Conservation (phyloP, 1,284 basidiomycete species). For the Veloporphyrellus conicus region DNA sequence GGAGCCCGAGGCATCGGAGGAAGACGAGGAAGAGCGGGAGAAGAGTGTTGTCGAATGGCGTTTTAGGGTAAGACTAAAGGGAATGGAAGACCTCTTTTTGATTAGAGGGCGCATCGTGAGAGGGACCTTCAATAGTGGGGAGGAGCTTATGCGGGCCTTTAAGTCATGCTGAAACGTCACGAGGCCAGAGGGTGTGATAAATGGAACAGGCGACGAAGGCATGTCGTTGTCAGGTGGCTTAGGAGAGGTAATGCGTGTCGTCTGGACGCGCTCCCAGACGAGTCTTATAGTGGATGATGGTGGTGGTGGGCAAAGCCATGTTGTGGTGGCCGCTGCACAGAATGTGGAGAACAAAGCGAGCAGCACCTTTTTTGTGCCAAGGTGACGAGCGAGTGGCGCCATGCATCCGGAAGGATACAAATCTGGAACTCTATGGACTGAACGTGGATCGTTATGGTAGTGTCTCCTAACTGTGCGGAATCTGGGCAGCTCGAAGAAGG, state of each 20-base stretch:
- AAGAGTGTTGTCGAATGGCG: conserved; percentile 28
- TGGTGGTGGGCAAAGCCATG: conserved; percentile 19
- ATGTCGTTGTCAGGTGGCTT: conserved; percentile 19
- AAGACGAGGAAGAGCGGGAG: conserved; percentile 20
- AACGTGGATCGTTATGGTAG: conserved; percentile 14
- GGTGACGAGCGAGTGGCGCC: conserved; percentile 12
- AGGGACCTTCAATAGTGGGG: conserved; percentile 24
- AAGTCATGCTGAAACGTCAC: conserved; percentile 29
- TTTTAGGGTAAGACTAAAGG: conserved; percentile 24
- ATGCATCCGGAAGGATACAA: conserved; percentile 7
- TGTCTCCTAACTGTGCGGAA: conserved; percentile 8
- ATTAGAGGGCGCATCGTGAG: conserved; percentile 28
- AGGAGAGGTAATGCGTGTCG: conserved; percentile 17
- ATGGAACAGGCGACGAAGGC: conserved; percentile 26
- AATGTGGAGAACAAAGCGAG: conserved; percentile 10
- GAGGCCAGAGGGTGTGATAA: conserved; percentile 26
- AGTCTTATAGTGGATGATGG: conserved; percentile 20
- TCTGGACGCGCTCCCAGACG: background rate
- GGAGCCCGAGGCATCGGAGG: conserved; percentile 12
- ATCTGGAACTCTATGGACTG: conserved; percentile 11
- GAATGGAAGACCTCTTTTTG: conserved; percentile 28
- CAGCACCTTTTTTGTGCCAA: conserved; percentile 19
- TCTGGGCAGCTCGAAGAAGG: conserved; percentile 20
- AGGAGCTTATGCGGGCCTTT: conserved; percentile 28
- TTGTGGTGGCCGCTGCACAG: conserved; percentile 17